Evolutionary conservation across 208 protist species (phyloP).

Genomic region (Trypanosoma caninum): DNA sequence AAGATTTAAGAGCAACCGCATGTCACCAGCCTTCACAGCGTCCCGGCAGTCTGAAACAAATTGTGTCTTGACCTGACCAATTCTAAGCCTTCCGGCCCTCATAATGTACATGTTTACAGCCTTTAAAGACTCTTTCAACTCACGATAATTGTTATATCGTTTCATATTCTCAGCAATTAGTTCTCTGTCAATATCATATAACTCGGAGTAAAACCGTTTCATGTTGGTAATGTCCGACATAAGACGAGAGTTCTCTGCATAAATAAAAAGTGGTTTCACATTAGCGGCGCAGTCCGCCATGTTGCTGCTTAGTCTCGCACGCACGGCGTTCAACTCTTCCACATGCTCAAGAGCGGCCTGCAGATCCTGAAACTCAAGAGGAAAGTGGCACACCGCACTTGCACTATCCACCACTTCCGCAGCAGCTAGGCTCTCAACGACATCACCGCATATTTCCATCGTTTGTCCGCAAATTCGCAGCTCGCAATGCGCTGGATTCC

Average conservation of each 20-base stretch:
- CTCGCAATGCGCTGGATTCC: constrained; percentile 18
- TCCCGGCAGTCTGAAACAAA: constrained; percentile 78
- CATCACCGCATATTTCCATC: constrained; percentile 82
- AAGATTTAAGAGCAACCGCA: constrained; percentile 73
- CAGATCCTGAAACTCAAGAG: constrained; percentile 60
- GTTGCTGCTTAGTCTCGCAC: constrained; percentile 88
- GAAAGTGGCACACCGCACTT: constrained; percentile 73
- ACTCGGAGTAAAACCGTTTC: constrained; percentile 68
- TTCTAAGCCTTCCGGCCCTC: constrained; percentile 78
- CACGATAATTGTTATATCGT: constrained; percentile 89
- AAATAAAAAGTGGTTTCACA: constrained; percentile 89
- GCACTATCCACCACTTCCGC: constrained; percentile 33
- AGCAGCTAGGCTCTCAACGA: constrained; percentile 79
- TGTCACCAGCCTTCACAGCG: constrained; percentile 83
- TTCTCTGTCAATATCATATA: constrained; percentile 88
- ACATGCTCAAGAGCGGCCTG: constrained; percentile 60
- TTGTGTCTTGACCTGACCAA: constrained; percentile 61
- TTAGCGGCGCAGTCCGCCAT: constrained; percentile 90
- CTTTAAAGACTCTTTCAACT: constrained; percentile 84
- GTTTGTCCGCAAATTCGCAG: constrained; percentile 62
- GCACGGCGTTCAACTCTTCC: constrained; percentile 82
- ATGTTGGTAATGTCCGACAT: constrained; percentile 82
- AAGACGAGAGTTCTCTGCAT: constrained; percentile 92
- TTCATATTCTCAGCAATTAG: constrained; percentile 92
- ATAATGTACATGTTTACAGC: constrained; percentile 93